phyloP scores from a whole-genome alignment of 1,284 basidiomycete species.

The Phellinidium pouzarii region DNA sequence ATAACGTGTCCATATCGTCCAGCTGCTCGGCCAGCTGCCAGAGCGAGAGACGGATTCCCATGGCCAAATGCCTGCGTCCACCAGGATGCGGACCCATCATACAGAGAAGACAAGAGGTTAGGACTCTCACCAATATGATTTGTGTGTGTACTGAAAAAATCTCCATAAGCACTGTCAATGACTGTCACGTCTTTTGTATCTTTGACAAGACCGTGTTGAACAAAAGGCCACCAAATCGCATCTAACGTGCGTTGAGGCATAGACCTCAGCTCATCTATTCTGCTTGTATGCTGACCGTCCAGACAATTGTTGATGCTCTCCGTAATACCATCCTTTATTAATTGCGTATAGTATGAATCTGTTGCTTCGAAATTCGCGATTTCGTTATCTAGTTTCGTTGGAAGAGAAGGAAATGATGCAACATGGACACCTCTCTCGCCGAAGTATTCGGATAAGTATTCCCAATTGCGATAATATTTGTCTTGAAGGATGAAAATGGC shows the following conservation, averaged over 20 bases:
- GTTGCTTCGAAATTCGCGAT: constrained; percentile 51
- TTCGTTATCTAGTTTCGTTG: constrained; percentile 39
- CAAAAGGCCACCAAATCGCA: constrained; percentile 95
- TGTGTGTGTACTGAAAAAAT: constrained; percentile 75
- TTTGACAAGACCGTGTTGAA: constrained; percentile 79
- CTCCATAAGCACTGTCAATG: constrained; percentile 86
- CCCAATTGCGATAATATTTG: constrained; percentile 80
- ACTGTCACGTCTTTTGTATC: constrained; percentile 73
- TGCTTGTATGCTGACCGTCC: constrained; percentile 52
- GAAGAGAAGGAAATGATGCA: constrained; percentile 53
- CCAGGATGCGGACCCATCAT: constrained; percentile 95
- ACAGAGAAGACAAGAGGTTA: constrained; percentile 56
- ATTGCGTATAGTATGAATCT: constrained; percentile 61
- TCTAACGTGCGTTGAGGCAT: constrained; percentile 78
- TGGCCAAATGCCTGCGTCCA: constrained; percentile 97
- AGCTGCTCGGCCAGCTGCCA: constrained; percentile 85
- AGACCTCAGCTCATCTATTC: constrained; percentile 65
- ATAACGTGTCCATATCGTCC: constrained; percentile 97
- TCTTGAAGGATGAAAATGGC: constrained; percentile 87
- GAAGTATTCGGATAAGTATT: constrained; percentile 80
- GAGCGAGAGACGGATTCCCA: constrained; percentile 65
- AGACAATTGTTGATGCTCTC: constrained; percentile 53
- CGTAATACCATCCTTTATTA: constrained; percentile 40
- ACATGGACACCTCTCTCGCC: constrained; percentile 62
- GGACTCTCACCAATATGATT: constrained; percentile 20